Evolutionary conservation across 306 rosid species (phyloP).

Genomic region (Cucurbita argyrosperma): DNA sequence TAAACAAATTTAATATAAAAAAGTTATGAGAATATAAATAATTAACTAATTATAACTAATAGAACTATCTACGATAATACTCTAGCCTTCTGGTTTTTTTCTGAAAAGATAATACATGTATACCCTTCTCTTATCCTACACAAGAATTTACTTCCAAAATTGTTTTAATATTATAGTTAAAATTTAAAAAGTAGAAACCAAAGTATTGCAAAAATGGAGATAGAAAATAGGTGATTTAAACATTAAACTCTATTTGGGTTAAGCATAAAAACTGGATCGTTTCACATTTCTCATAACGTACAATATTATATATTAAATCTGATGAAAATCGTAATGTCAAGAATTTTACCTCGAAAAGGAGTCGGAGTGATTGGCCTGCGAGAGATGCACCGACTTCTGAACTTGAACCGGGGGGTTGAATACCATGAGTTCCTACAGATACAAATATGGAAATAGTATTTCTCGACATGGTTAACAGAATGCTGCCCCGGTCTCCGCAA

Average conservation of each 20-base stretch:
- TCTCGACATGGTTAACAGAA: background rate
- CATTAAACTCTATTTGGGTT: background rate
- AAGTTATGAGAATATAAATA: no score
- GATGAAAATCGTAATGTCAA: background rate
- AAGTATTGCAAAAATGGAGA: no score
- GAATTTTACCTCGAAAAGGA: background rate
- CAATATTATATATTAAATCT: background rate
- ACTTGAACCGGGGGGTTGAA: no score
- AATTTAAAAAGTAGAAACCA: background rate
- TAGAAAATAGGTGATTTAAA: background rate
- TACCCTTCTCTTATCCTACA: background rate
- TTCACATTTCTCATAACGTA: background rate
- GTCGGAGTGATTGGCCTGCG: background rate
- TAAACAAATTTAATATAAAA: no score
- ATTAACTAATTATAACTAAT: no score
- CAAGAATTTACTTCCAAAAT: background rate
- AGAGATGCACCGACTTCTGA: background rate
- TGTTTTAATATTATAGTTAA: background rate
- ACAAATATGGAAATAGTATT: background rate
- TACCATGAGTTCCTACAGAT: background rate
- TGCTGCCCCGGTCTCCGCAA: background rate
- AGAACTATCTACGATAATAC: background rate
- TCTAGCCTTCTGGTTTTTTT: background rate
- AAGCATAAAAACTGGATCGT: background rate
- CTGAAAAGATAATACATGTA: background rate